Percentiles rank a stretch among this genome's conserved stretches.
These are phyloP conservation scores for Phlebiopsis gigantea DNA, from an alignment of 768 basidiomycete species.

Conservation along the genomic window DNA sequence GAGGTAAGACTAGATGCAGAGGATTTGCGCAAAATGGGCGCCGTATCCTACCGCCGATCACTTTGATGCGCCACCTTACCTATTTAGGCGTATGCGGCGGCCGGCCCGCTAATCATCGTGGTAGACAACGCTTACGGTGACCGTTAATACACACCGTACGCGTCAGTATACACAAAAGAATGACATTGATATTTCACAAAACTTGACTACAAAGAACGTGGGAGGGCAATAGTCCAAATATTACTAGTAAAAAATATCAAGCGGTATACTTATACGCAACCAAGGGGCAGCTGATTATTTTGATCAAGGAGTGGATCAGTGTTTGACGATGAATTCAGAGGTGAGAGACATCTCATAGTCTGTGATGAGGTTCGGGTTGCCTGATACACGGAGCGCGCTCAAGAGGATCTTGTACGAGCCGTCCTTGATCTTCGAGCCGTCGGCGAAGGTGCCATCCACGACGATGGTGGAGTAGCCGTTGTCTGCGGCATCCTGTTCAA, in stretches of 20 bases:
- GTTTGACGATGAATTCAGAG: constrained; percentile 13
- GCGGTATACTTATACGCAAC: not conserved
- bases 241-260: not conserved
- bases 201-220: too few relatives aligned
- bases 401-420: constrained; percentile 37
- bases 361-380: constrained; percentile 30
- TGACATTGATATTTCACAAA: too few relatives aligned
- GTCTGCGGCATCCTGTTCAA: constrained; percentile 15
- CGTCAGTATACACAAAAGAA: too few relatives aligned
- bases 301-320: not conserved
- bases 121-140: too few relatives aligned
- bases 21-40: not conserved
- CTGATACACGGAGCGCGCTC: constrained; percentile 37
- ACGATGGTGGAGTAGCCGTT: constrained; percentile 25
- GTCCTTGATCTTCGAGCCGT: constrained; percentile 34
- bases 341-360: constrained; percentile 39
- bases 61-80: not conserved
- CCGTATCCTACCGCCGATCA: not conserved
- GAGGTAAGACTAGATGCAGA: too few relatives aligned
- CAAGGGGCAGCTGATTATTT: not conserved
- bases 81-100: not conserved
- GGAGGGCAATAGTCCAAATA: too few relatives aligned
- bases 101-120: too few relatives aligned
- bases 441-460: constrained; percentile 26
- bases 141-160: too few relatives aligned